phyloP scores from a whole-genome alignment of 1,139 yeast genomes.

The Lodderomyces orthopsilosis region DNA sequence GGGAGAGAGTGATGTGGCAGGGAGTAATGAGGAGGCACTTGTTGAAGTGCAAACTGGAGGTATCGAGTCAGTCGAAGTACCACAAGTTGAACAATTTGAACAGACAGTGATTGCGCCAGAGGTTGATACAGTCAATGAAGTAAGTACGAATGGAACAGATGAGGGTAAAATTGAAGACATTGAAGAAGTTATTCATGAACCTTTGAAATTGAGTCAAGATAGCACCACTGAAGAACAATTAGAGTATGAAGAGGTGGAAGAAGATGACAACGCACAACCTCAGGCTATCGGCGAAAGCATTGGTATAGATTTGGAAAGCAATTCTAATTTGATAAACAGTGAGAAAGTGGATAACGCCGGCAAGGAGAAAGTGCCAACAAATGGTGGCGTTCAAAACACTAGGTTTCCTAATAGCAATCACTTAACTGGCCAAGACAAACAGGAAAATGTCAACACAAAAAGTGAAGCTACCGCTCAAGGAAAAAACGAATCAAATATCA shows the following conservation, averaged over 20 bases:
- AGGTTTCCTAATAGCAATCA: not conserved
- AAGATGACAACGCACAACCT: conserved; percentile 2
- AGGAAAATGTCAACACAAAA: not conserved
- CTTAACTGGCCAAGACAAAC: not conserved
- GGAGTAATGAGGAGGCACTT: not conserved
- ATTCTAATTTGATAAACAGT: not conserved
- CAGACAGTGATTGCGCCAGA: not conserved
- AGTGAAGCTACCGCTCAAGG: not conserved
- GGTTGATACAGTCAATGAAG: not conserved
- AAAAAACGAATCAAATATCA: too few relatives aligned
- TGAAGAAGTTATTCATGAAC: not conserved
- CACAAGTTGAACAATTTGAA: not conserved
- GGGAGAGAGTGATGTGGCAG: not conserved
- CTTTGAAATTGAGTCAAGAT: not conserved
- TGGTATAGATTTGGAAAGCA: not conserved
- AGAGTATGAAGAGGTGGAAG: conserved; percentile 4
- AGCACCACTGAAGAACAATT: not conserved
- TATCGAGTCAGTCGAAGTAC: not conserved
- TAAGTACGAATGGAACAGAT: not conserved
- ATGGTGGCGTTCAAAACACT: not conserved
- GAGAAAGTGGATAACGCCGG: not conserved
- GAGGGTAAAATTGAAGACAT: not conserved
- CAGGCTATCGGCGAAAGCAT: not conserved
- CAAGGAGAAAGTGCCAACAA: not conserved
- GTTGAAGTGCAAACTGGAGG: not conserved